Conservation (phyloP, 1,284 basidiomycete species). For the Ceratobasidium sp. region DNA sequence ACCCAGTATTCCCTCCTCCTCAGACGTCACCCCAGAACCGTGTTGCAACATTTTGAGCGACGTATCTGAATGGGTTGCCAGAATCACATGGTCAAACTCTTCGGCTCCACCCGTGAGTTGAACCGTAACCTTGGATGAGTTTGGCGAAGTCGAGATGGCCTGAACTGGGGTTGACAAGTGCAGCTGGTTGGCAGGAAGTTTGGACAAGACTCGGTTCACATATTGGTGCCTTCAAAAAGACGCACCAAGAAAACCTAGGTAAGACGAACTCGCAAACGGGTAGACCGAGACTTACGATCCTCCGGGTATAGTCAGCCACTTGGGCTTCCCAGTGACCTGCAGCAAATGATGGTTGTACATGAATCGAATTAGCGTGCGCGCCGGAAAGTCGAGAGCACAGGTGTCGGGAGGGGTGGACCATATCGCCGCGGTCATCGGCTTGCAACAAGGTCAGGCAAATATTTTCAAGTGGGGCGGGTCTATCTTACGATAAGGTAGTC, state of each 20-base stretch:
- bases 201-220: conserved; percentile 67
- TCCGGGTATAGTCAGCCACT: conserved; percentile 77
- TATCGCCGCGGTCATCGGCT: conserved; percentile 83
- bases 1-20: conserved; percentile 66
- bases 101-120: conserved; percentile 57
- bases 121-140: conserved; percentile 53
- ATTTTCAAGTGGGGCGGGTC: neutral
- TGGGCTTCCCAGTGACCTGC: conserved; percentile 74
- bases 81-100: conserved; percentile 75
- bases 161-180: conserved; percentile 67
- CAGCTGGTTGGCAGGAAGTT: conserved; percentile 61
- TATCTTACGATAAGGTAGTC: conserved; percentile 77
- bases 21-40: conserved; percentile 59
- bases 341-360: conserved; percentile 82
- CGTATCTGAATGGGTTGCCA: conserved; percentile 78
- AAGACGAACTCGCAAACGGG: conserved; percentile 6
- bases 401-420: conserved; percentile 82
- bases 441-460: conserved; percentile 22
- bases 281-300: conserved; percentile 62
- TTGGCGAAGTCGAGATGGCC: conserved; percentile 51
- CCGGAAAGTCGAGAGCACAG: conserved; percentile 75
- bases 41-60: conserved; percentile 64
- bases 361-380: conserved; percentile 74
- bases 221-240: conserved; percentile 61
- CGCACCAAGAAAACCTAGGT: neutral